Conservation (phyloP, 2,329 filamentous ascomycete species). For the Ceratocystis variospora region DNA sequence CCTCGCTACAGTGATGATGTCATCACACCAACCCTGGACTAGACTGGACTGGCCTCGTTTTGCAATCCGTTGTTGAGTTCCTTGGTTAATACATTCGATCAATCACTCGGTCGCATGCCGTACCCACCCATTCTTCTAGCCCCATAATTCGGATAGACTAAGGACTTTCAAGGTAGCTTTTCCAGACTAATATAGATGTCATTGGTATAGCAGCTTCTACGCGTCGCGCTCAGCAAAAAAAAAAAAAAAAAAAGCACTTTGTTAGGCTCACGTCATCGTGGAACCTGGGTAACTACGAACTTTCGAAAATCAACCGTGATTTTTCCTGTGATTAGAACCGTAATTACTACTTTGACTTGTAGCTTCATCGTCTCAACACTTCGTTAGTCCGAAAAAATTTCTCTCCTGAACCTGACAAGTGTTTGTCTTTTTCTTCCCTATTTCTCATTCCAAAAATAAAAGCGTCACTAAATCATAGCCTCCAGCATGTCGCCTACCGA, state of each 20-base stretch:
- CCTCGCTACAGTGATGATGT: slow-evolving; percentile 5
- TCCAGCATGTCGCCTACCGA: slow-evolving; percentile 30
- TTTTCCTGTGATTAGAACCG: too few relatives aligned
- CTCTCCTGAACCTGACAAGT: not conserved
- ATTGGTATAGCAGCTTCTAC: not conserved
- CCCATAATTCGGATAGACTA: not conserved
- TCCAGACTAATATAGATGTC: not conserved
- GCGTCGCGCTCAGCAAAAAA: not conserved
- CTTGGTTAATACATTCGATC: not conserved
- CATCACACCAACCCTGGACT: not conserved
- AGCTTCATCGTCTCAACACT: not conserved
- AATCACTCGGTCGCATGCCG: not conserved
- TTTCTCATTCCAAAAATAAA: not conserved
- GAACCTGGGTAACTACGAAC: not conserved
- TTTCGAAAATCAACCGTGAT: not conserved
- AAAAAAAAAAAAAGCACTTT: not conserved
- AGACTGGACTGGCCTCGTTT: slow-evolving; percentile 4
- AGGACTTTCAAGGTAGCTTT: not conserved
- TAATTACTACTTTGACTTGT: not conserved
- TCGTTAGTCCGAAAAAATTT: not conserved
- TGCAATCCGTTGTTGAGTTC: not conserved
- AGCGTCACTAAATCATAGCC: not conserved
- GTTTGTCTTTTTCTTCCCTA: not conserved
- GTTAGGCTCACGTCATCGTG: not conserved
- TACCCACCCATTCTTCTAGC: not conserved